Percentiles rank a stretch among this genome's conserved stretches.
phyloP scores from a whole-genome alignment of 2,329 filamentous ascomycete species.

The Cryphonectria radicalis region DNA sequence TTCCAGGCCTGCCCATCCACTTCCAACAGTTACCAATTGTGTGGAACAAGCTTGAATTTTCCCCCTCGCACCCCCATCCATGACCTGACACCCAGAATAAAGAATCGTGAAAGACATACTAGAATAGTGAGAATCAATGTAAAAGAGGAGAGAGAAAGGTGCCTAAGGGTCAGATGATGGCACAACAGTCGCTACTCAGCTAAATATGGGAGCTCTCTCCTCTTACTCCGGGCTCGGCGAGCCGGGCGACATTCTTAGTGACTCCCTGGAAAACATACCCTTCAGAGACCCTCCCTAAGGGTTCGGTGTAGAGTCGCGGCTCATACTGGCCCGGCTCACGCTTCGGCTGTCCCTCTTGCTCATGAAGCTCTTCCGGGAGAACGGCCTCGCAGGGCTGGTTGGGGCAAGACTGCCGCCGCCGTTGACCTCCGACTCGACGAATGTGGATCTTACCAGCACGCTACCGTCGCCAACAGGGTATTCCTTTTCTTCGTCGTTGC shows the following conservation, averaged over 20 bases:
- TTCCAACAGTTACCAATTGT: background rate
- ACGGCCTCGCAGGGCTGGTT: slow-evolving; percentile 51
- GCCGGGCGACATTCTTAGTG: slow-evolving; percentile 20
- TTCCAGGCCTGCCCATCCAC: background rate
- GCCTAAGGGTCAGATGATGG: background rate
- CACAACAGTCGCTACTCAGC: background rate
- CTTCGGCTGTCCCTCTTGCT: slow-evolving; percentile 51
- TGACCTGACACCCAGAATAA: background rate
- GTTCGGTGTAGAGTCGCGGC: slow-evolving; percentile 50
- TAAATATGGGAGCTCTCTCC: background rate
- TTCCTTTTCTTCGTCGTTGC: slow-evolving; percentile 69
- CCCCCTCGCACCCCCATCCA: background rate
- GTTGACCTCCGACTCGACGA: slow-evolving; percentile 57
- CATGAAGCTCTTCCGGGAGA: slow-evolving; percentile 57
- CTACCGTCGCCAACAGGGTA: slow-evolving; percentile 74
- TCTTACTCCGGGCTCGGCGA: slow-evolving; percentile 12
- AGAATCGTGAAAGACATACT: background rate
- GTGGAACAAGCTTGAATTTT: background rate
- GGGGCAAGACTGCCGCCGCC: slow-evolving; percentile 39
- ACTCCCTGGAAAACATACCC: slow-evolving; percentile 27
- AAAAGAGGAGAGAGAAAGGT: background rate
- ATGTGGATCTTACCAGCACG: slow-evolving; percentile 76
- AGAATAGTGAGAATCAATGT: background rate
- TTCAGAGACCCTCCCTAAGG: slow-evolving; percentile 26
- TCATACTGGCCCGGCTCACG: slow-evolving; percentile 38